Base-by-base conservation (phyloP, 345 rosid genomes). In the Hibiscus tridactylites region DNA sequence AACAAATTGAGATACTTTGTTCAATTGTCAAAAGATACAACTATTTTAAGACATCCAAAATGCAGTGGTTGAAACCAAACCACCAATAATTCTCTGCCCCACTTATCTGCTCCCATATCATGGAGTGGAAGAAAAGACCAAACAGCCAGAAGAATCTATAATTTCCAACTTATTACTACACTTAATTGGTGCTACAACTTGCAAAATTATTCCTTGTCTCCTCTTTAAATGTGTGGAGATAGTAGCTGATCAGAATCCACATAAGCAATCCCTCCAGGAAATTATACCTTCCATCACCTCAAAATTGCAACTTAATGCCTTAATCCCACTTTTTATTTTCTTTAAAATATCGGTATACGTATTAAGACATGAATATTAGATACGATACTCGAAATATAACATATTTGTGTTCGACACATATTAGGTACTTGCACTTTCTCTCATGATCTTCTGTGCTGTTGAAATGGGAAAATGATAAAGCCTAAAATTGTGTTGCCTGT, bases 41-140 rank as follows among this genome's bases (percentile, higher is more conserved):
- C 12, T n/a, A 33, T 6, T n/a, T 35, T 17, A 35, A 29, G 21
- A 29, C 10, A 29, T 3, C 31, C 26, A 58, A 12, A 29, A 62
- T 17, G 49, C 47, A 33, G 15, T 17, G 47, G 37, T 4, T 37
- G 50, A 17, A 37, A 37, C 28, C 49, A 39, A 31, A 63, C 29
- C 49, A 4, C 10, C 9, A 24, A 37, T 63, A 10, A 13, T 63
- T 15, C 9, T 19, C n/a, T 21, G 8, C 17, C 69, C 53, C 69
- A 65, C 29, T 7, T 65, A 17, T n/a, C 49, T 9, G 29, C 16
- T 19, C 52, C n/a, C 5, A 64, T 19, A 37, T 42, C 10, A 37
- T 64, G 52, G 68, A 64, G 69, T 16, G 33, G 33, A 21, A 65
- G 69, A 42, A 65, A 65, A 42, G 31, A 64, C n/a, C 12, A 42